Conservation (phyloP, 495 filamentous ascomycete genomes). For the Penicillium verhagenii region DNA sequence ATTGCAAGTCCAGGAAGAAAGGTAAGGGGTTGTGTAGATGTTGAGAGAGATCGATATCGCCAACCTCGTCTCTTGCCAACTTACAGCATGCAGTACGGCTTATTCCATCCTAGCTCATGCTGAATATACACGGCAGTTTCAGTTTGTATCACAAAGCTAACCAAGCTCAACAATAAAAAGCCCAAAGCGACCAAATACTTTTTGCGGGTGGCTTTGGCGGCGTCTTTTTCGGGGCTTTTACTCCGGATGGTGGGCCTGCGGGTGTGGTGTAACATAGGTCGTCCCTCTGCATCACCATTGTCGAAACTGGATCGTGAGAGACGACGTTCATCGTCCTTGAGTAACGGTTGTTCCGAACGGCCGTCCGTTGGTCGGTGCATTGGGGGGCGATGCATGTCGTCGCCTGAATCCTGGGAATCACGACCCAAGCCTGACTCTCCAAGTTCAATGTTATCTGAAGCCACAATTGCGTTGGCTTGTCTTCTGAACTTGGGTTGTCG, state of each 20-base stretch:
- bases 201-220: slow-evolving; percentile 62
- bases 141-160: slow-evolving; percentile 86
- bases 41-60: background rate
- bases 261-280: slow-evolving; percentile 44
- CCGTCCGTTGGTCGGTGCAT: slow-evolving; percentile 50
- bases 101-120: slow-evolving; percentile 84
- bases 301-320: slow-evolving; percentile 38
- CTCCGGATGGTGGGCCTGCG: slow-evolving; percentile 61
- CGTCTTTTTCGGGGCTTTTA: slow-evolving; percentile 55
- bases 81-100: slow-evolving; percentile 97
- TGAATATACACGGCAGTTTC: slow-evolving; percentile 94
- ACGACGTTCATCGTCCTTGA: slow-evolving; percentile 54
- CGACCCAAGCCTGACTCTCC: slow-evolving; percentile 21
- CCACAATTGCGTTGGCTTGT: slow-evolving; percentile 23
- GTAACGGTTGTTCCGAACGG: slow-evolving; percentile 53
- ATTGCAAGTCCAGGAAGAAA: slow-evolving; percentile 7
- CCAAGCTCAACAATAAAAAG: slow-evolving; percentile 75
- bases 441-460: slow-evolving; percentile 28
- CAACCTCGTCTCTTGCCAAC: too few species aligned
- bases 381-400: slow-evolving; percentile 49
- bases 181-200: slow-evolving; percentile 84
- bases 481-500: background rate
- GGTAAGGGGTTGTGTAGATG: background rate
- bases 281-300: slow-evolving; percentile 37
- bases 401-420: slow-evolving; percentile 37